phyloP scores from a whole-genome alignment of 1,139 yeast species.

The Insectozyma bohioensis region DNA sequence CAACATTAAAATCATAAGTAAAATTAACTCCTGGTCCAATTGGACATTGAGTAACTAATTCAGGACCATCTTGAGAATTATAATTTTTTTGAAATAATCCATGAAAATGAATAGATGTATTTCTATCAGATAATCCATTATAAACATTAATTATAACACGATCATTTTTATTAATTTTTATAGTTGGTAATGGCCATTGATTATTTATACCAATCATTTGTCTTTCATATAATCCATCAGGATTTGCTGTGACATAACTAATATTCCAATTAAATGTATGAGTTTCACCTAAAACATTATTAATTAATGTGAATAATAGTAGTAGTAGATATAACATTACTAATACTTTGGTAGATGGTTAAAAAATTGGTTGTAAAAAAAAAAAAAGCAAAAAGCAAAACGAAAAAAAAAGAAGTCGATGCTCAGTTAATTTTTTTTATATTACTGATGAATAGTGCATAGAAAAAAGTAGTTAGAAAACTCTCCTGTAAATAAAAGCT shows the following conservation, averaged over 20 bases:
- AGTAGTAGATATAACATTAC: background rate
- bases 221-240: conserved; percentile 70
- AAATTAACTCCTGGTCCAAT: conserved; percentile 71
- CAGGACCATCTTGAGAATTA: conserved; percentile 84
- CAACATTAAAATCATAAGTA: conserved; percentile 77
- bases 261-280: conserved; percentile 73
- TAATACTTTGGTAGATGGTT: no score
- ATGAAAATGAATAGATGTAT: conserved; percentile 86
- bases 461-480: no score
- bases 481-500: no score
- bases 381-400: no score
- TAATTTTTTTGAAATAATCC: conserved; percentile 82
- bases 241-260: conserved; percentile 68
- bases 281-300: conserved; percentile 30
- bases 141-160: conserved; percentile 65
- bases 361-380: background rate
- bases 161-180: conserved; percentile 74
- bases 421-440: no score
- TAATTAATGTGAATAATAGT: background rate
- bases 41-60: conserved; percentile 84
- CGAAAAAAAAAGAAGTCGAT: no score
- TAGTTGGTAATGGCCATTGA: conserved; percentile 81
- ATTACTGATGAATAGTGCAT: no score
- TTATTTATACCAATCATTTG: conserved; percentile 78
- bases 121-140: conserved; percentile 64